phyloP scores from a whole-genome alignment of 2,329 filamentous ascomycete species.

The Dactylellina cionopaga region DNA sequence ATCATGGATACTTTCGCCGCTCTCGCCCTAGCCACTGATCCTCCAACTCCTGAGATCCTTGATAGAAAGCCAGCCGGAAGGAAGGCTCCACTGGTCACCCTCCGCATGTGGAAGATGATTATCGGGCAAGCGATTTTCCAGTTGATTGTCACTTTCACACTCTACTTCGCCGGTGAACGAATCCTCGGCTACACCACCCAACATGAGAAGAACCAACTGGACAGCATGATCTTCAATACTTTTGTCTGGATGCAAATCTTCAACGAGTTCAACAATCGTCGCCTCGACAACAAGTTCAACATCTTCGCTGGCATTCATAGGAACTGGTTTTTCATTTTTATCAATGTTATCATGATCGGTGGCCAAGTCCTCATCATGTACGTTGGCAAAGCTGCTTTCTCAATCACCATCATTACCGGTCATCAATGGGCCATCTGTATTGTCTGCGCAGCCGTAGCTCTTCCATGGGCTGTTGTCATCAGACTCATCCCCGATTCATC shows the following conservation, averaged over 20 bases:
- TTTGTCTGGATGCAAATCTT: constrained; percentile 99
- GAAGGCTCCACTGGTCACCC: constrained; percentile 79
- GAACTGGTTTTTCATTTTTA: constrained; percentile 89
- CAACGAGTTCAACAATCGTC: constrained; percentile 92
- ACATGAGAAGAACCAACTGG: constrained; percentile 67
- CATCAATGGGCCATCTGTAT: constrained; percentile 89
- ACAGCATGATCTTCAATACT: constrained; percentile 93
- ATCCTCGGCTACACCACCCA: constrained; percentile 70
- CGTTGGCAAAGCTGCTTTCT: constrained; percentile 83
- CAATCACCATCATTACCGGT: constrained; percentile 75
- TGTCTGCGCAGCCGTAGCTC: constrained; percentile 81
- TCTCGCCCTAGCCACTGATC: constrained; percentile 86
- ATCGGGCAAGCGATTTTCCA: constrained; percentile 91
- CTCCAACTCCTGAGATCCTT: constrained; percentile 82
- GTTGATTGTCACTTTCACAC: constrained; percentile 77
- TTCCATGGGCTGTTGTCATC: constrained; percentile 82
- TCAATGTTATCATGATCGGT: constrained; percentile 86
- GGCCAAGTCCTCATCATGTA: constrained; percentile 91
- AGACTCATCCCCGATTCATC: constrained; percentile 82
- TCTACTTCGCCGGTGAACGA: constrained; percentile 77
- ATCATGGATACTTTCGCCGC: constrained; percentile 98
- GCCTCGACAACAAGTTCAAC: constrained; percentile 93
- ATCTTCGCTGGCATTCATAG: constrained; percentile 87
- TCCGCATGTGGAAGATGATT: constrained; percentile 99
- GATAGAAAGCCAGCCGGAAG: constrained; percentile 82